phyloP scores from a whole-genome alignment of 2,329 filamentous ascomycete species.

The Aspergillus fijiensis region DNA sequence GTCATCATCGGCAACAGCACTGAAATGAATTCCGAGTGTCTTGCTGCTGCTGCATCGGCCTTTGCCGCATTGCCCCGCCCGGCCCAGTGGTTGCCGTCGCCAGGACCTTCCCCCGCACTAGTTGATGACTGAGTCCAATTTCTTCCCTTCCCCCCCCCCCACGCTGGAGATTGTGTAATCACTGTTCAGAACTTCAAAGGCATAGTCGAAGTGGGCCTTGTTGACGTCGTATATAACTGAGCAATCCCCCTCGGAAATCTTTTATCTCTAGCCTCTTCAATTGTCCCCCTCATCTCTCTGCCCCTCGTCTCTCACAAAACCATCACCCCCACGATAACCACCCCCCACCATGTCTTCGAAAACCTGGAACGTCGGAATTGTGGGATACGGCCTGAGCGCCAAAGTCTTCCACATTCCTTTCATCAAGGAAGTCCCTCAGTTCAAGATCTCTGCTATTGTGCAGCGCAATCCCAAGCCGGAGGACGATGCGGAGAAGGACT shows the following conservation, averaged over 20 bases:
- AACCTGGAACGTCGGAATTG: constrained; percentile 57
- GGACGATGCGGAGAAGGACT: constrained; percentile 67
- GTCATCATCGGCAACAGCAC: background rate
- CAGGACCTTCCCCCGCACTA: constrained; percentile 38
- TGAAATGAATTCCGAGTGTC: constrained; percentile 1
- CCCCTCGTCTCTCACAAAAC: background rate
- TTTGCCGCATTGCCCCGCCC: constrained; percentile 54
- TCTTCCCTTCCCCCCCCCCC: too few species aligned
- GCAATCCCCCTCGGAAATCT: background rate
- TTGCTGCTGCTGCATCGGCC: constrained; percentile 46
- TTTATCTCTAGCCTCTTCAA: background rate
- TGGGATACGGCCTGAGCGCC: constrained; percentile 65
- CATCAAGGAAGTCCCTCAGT: constrained; percentile 61
- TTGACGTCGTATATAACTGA: constrained; percentile 10
- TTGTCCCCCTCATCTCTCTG: background rate
- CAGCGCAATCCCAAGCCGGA: constrained; percentile 66
- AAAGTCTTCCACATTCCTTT: constrained; percentile 85
- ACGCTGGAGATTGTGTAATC: background rate
- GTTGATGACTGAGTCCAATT: constrained; percentile 9
- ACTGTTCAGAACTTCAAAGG: too few species aligned
- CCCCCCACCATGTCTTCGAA: constrained; percentile 40
- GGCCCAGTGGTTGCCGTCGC: constrained; percentile 40
- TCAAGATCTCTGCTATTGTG: constrained; percentile 72
- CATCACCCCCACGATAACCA: constrained; percentile 21
- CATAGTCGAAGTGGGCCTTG: background rate